A percentile compares a stretch with the other conserved stretches of the same genome.
Conservation (phyloP, 2,329 filamentous ascomycete species). For the Pseudocercospora fuligena region DNA sequence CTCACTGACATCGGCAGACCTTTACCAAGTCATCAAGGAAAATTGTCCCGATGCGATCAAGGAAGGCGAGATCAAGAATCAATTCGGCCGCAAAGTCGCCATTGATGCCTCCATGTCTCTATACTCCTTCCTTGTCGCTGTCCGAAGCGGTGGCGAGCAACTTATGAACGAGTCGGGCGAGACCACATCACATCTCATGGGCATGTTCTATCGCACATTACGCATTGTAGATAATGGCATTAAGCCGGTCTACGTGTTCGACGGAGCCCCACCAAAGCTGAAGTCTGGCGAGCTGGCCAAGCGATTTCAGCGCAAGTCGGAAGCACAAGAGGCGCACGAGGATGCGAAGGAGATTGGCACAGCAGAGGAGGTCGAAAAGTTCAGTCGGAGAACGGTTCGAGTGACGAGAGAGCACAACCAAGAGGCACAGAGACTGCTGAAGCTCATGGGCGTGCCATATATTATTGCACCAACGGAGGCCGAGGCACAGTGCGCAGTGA, state of each 20-base stretch:
- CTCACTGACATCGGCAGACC: conserved; percentile 36
- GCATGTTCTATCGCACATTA: conserved; percentile 98
- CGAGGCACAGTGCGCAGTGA: conserved; percentile 90
- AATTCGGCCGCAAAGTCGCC: conserved; percentile 91
- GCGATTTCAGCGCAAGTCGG: conserved; percentile 91
- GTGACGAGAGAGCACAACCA: conserved; percentile 97
- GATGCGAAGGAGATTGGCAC: conserved; percentile 98
- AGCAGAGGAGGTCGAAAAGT: conserved; percentile 97
- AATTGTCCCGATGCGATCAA: conserved; percentile 96
- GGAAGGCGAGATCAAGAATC: conserved; percentile 96
- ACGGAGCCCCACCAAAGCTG: conserved; percentile 93
- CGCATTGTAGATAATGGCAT: conserved; percentile 99
- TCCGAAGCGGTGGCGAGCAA: conserved; percentile 94
- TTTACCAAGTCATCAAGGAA: conserved; percentile 55
- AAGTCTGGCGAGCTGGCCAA: conserved; percentile 97
- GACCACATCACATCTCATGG: conserved; percentile 98
- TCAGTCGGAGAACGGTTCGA: conserved; percentile 87
- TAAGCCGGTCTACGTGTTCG: conserved; percentile 97
- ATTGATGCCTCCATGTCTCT: conserved; percentile 82
- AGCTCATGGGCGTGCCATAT: conserved; percentile 94
- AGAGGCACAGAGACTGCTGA: conserved; percentile 88
- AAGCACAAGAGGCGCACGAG: conserved; percentile 86
- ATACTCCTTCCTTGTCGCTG: conserved; percentile 97
- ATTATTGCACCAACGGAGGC: conserved; percentile 96
- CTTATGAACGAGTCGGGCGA: conserved; percentile 94